Evolutionary conservation across 1,284 basidiomycete species (phyloP), one percentile per base, ranked within the genome.

Genomic region (Thecaphora thlaspeos): DNA sequence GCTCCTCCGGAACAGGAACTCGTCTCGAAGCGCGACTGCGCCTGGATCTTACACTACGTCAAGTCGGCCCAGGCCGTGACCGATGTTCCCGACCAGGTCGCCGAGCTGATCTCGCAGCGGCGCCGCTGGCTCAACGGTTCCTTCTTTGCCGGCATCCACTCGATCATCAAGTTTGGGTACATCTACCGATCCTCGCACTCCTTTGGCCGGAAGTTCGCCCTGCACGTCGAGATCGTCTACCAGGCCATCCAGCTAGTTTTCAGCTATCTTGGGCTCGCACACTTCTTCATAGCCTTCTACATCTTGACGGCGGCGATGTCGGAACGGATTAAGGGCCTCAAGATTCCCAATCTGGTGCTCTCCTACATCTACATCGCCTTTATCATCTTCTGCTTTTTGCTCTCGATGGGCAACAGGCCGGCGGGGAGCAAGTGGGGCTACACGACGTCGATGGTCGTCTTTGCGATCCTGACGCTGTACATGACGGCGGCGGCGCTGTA

Each of bases 11-110:
- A 73, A 47, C 75, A 71, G 66, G 74, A 76, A 56, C 54, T 76
- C 19, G 68, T 65, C 26, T 68, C 71, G 17, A 76, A 76, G 51
- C 54, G 88, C 76, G 70, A 76, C 55, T 56, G 59, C 24, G 62
- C 63, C 14, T 76, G 74, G 74, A 67, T 76, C 43, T 43, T 76
- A 51, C 70, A 70, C 52, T 76, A 76, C 34, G 74, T 76, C 61
- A 72, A 72, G 48, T 64, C 56, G 24, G 74, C 74, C 0, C 71
- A 72, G 42, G 74, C 67, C 7, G 71, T 75, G 5, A 76, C 74
- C 24, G 74, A 75, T 43, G 74, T 75, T 17, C 74, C 74, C 2
- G 68, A 76, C 48, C 57, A 55, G 37, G 64, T 69, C 7, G 68
- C 74, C 17, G 74, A 76, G 38, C 55, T 76, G 38, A 76, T 76